These are phyloP conservation scores for Beta vulgaris DNA, from an alignment of 148 eudicot species.

Conservation along the genomic window DNA sequence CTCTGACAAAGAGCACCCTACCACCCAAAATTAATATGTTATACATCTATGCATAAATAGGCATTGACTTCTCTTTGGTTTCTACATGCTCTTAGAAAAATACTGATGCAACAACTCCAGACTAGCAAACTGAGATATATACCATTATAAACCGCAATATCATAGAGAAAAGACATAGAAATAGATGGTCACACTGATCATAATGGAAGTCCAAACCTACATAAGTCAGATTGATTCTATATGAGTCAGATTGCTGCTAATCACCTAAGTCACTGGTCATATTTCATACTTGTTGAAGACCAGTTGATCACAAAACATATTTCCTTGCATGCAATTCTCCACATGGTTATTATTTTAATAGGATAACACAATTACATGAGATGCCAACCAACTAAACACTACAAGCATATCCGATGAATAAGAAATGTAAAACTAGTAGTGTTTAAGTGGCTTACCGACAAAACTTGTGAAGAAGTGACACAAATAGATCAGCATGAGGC, in stretches of 20 bases:
- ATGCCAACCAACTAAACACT: conserved; percentile 1
- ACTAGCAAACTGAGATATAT: not conserved
- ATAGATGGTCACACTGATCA: not conserved
- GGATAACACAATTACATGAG: not conserved
- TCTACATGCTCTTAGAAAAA: not conserved
- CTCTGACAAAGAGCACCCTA: not conserved
- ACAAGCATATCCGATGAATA: not conserved
- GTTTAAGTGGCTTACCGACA: conserved; percentile 52
- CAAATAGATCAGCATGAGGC: conserved; percentile 81
- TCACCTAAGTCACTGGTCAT: too few relatives aligned
- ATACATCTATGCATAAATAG: too few relatives aligned
- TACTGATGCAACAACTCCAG: not conserved
- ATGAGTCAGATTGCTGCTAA: not conserved
- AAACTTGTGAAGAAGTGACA: conserved; percentile 75
- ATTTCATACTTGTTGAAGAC: too few relatives aligned
- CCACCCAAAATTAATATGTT: not conserved
- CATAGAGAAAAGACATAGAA: not conserved
- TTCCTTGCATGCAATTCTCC: not conserved
- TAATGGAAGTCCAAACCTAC: not conserved
- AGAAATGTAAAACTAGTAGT: not conserved
- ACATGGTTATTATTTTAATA: not conserved
- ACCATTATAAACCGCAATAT: not conserved
- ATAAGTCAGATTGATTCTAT: not conserved
- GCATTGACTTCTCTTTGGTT: not conserved
- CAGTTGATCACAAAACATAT: too few relatives aligned